Conservation (phyloP, 2,329 filamentous ascomycete genomes). For the Talaromyces atroroseus region DNA sequence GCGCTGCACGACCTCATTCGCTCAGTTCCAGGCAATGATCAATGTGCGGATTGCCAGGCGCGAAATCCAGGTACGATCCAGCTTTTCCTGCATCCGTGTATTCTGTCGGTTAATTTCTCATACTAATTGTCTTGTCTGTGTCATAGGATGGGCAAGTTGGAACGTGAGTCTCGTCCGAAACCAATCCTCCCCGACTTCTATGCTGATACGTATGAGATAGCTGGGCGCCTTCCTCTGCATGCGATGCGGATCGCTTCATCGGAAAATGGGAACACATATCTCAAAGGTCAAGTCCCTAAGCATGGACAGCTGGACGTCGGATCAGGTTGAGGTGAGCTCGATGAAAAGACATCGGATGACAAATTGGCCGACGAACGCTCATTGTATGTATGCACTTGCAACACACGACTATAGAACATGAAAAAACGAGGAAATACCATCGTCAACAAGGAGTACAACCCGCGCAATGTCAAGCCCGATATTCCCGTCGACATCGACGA, state of each 20-base stretch:
- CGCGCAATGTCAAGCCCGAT: slow-evolving; percentile 72
- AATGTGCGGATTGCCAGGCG: slow-evolving; percentile 87
- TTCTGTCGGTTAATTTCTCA: too few relatives aligned
- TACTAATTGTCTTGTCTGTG: slow-evolving; percentile 23
- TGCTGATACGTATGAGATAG: slow-evolving; percentile 41
- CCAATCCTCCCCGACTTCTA: slow-evolving; percentile 6
- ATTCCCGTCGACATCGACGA: slow-evolving; percentile 89
- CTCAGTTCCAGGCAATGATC: slow-evolving; percentile 78
- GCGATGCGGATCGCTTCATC: slow-evolving; percentile 91
- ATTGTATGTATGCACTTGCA: slow-evolving; percentile 26
- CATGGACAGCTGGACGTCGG: slow-evolving; percentile 95
- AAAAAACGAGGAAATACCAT: slow-evolving; percentile 79
- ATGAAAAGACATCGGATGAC: not conserved
- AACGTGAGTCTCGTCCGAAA: slow-evolving; percentile 54
- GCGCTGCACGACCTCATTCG: slow-evolving; percentile 83
- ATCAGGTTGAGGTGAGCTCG: slow-evolving; percentile 82
- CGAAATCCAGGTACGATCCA: slow-evolving; percentile 73
- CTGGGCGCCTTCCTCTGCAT: slow-evolving; percentile 95
- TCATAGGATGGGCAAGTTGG: slow-evolving; percentile 88
- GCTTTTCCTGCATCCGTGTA: not conserved
- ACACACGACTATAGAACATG: slow-evolving; percentile 67
- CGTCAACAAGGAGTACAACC: slow-evolving; percentile 87
- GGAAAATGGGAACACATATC: slow-evolving; percentile 94
- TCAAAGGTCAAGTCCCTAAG: slow-evolving; percentile 98
- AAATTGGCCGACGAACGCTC: not conserved